Evolutionary conservation across 768 basidiomycete species (phyloP), one percentile per base, ranked within the genome.

Genomic region (Leccinum obscurum): DNA sequence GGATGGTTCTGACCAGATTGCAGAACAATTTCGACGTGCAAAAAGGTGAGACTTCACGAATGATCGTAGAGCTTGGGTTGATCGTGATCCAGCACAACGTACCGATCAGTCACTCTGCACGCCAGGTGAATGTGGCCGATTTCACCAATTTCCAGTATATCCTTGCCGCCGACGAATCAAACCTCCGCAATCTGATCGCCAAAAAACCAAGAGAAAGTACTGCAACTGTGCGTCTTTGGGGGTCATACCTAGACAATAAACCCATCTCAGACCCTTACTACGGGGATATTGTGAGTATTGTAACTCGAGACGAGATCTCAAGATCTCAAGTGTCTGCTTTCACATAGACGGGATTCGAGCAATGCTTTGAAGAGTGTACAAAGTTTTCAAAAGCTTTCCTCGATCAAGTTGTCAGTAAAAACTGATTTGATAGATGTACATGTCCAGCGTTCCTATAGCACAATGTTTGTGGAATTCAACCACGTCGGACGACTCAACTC

Each of bases 181-280:
- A 95, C 74, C 78, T 91, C 63, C 81, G 81, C 37, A 78, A 84
- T 60, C 77, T 94, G 49, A 65, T 83, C 49, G 78, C 80, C 55
- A 79, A 85, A 49, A 76, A 77, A 62, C 82, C 83, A 79, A 34
- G 50, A 66, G 77, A 83, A 63, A 73, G 83, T 17, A 87, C 85
- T 4, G 89, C 91, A 0, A 78, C 81, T 54, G 81, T 94, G 32
- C 80, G 80, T 7, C 79, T 95, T n/a, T 95, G 89, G 86, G 92
- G 91, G 17, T 88, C 89, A 6, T 92, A 88, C 70, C 74, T 86
- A 6, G 89, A 90, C 69, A 77, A 79, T 52, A 82, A 82, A 67
- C 80, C 86, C 17, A 93, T 97, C 62, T 78, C 81, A 11, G 95
- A 96, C 71, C 95, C 95, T 6, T 96, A 94, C 72, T 94, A 92